Conservation (phyloP, 768 basidiomycete genomes). For the Hydnum rufescens region DNA sequence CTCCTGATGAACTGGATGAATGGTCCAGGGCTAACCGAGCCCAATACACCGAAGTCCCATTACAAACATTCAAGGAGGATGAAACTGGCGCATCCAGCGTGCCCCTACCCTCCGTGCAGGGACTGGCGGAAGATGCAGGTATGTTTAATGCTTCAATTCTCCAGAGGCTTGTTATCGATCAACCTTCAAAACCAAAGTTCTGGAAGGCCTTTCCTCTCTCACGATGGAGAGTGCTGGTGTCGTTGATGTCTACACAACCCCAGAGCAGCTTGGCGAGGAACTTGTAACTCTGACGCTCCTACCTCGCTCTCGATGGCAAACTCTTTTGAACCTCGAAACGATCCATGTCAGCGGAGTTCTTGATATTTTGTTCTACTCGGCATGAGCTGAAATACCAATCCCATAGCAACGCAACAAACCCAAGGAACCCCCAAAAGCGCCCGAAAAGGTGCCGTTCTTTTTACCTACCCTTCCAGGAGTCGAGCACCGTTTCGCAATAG, state of each 20-base stretch:
- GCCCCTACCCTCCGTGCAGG: constrained; percentile 68
- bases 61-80: constrained; percentile 60
- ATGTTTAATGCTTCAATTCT: constrained; percentile 12
- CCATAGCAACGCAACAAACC: constrained; percentile 85
- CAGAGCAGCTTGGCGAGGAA: constrained; percentile 74
- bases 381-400: not conserved
- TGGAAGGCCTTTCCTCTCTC: constrained; percentile 51
- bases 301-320: constrained; percentile 89
- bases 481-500: constrained; percentile 58
- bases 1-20: not conserved
- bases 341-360: constrained; percentile 47
- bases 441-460: constrained; percentile 94
- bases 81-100: constrained; percentile 23
- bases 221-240: no score
- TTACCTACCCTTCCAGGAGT: constrained; percentile 77
- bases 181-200: constrained; percentile 22
- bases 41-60: constrained; percentile 72
- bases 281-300: constrained; percentile 85
- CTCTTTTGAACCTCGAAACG: constrained; percentile 85
- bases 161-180: not conserved
- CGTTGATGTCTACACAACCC: constrained; percentile 65
- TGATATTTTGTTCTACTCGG: not conserved
- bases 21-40: constrained; percentile 74
- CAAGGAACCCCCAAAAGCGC: constrained; percentile 83
- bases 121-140: constrained; percentile 65